phyloP scores from a whole-genome alignment of 768 basidiomycete species.

The Boletus barrowsii region DNA sequence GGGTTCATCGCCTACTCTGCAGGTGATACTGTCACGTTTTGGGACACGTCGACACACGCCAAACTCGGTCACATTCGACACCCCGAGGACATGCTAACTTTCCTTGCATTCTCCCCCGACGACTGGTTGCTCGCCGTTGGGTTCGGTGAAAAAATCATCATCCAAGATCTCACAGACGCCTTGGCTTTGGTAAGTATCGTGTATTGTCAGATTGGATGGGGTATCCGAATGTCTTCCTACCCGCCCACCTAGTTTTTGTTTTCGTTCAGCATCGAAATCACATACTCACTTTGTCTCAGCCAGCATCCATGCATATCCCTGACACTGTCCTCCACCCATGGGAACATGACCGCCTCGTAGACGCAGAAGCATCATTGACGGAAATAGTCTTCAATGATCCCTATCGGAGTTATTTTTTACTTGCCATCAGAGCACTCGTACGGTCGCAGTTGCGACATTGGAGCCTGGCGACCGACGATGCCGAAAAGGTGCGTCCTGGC shows the following conservation, averaged over 20 bases:
- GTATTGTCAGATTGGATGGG: too few species aligned
- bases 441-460: background rate
- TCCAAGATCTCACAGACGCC: background rate
- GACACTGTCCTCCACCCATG: background rate
- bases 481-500: background rate
- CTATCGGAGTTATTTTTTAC: background rate
- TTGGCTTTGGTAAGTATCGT: background rate
- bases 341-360: background rate
- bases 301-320: background rate
- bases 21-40: background rate
- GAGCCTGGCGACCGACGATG: background rate
- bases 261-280: too few species aligned
- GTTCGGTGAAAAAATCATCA: background rate
- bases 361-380: background rate
- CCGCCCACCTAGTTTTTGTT: too few species aligned
- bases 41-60: background rate
- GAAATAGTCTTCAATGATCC: background rate
- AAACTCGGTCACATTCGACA: background rate
- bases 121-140: background rate
- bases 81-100: background rate
- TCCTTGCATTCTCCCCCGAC: background rate
- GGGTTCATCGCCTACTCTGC: background rate
- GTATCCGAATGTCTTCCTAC: background rate
- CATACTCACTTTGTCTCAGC: background rate
- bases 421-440: background rate